Evolutionary conservation across 768 basidiomycete genomes (phyloP).

Genomic region (Boletus speciosus): DNA sequence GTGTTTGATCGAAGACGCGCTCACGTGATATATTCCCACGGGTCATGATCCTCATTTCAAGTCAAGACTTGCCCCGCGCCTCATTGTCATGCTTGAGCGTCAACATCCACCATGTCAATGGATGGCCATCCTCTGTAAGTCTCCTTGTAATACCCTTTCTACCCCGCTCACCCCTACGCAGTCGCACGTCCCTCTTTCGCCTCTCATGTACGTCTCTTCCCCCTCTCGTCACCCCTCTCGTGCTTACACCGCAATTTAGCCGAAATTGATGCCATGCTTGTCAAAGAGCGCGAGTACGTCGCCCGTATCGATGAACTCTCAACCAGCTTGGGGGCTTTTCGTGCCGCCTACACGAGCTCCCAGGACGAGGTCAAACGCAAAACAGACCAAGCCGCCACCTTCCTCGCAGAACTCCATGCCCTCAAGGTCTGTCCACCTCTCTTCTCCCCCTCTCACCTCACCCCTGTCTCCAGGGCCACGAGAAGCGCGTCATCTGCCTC

Average conservation of each 20-base stretch:
- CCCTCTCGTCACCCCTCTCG: background rate
- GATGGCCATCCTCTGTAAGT: constrained; percentile 19
- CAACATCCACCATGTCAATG: constrained; percentile 11
- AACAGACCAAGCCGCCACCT: constrained; percentile 2
- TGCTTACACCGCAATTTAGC: constrained; percentile 10
- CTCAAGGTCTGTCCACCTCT: constrained; percentile 20
- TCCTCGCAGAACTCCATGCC: constrained; percentile 26
- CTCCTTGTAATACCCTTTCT: background rate
- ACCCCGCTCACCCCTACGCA: background rate
- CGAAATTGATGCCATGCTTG: constrained; percentile 29
- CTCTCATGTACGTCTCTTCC: constrained; percentile 6
- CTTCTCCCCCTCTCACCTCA: background rate
- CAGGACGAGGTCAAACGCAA: constrained; percentile 21
- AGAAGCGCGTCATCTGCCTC: constrained; percentile 41
- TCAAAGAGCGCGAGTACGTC: constrained; percentile 21
- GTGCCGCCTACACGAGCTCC: constrained; percentile 24
- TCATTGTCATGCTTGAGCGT: background rate
- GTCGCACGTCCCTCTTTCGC: constrained; percentile 1
- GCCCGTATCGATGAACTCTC: constrained; percentile 21
- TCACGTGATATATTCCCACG: constrained; percentile 35
- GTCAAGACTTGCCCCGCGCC: background rate
- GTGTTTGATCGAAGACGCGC: constrained; percentile 28
- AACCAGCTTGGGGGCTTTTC: constrained; percentile 25
- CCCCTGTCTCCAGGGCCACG: constrained; percentile 17
- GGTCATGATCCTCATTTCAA: background rate